These are phyloP conservation scores for Sclerotinia subarctica DNA, from an alignment of 2,329 filamentous ascomycete species.

Conservation along the genomic window DNA sequence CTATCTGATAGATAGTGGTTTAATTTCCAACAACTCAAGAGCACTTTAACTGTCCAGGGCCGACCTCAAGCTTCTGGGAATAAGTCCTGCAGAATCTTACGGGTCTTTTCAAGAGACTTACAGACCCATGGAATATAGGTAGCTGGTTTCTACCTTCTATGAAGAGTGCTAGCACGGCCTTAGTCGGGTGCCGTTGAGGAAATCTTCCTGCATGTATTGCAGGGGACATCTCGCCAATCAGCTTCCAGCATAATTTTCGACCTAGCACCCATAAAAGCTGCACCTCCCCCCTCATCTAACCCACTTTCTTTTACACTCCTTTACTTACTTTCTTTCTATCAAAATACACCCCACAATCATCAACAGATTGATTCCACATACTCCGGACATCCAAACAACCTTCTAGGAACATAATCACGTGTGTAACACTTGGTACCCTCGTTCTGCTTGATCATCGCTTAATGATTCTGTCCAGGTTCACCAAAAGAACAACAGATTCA, in stretches of 20 bases:
- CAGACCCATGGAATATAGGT: background rate
- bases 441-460: conserved; percentile 33
- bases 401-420: conserved; percentile 32
- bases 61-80: background rate
- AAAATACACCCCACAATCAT: conserved; percentile 24
- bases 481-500: conserved; percentile 27
- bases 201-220: conserved; percentile 20
- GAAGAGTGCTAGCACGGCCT: conserved; percentile 26
- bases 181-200: conserved; percentile 22
- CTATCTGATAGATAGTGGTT: background rate
- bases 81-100: background rate
- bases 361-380: conserved; percentile 32
- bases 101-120: background rate
- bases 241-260: conserved; percentile 14
- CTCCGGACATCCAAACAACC: conserved; percentile 26
- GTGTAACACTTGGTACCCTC: conserved; percentile 37
- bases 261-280: conserved; percentile 33
- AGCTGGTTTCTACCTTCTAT: background rate
- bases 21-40: conserved; percentile 1
- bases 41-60: conserved; percentile 13
- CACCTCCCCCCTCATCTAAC: conserved; percentile 31
- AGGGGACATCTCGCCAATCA: conserved; percentile 19
- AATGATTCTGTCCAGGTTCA: conserved; percentile 26
- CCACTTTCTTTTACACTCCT: conserved; percentile 36
- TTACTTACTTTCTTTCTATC: conserved; percentile 24